A percentile compares a stretch with the other conserved stretches of the same genome.
phyloP scores from a whole-genome alignment of 2,329 filamentous ascomycete species.

The Fusarium nurragi region DNA sequence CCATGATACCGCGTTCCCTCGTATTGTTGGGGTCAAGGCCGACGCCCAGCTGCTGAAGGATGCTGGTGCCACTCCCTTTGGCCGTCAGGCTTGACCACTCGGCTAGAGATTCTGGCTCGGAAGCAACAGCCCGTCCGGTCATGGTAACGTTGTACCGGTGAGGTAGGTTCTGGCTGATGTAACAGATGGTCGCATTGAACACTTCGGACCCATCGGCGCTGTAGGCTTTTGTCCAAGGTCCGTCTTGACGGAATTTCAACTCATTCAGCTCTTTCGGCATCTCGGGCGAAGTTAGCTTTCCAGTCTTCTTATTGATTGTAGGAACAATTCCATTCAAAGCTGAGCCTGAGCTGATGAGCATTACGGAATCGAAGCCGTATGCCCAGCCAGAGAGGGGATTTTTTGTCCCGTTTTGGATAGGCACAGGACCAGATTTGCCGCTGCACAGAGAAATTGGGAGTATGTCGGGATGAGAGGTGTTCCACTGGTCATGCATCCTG shows the following conservation, averaged over 20 bases:
- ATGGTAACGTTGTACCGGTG: constrained; percentile 19
- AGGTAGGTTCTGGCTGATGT: constrained; percentile 10
- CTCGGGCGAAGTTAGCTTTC: not conserved
- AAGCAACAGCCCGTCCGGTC: not conserved
- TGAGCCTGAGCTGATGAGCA: constrained; percentile 5
- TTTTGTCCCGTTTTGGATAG: not conserved
- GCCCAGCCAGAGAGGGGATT: constrained; percentile 16
- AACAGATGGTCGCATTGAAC: not conserved
- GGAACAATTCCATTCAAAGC: not conserved
- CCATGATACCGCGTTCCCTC: constrained; percentile 1
- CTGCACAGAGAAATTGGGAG: not conserved
- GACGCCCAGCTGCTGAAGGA: constrained; percentile 1
- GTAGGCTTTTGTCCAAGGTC: constrained; percentile 1
- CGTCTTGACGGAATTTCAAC: not conserved
- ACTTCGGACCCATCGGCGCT: not conserved
- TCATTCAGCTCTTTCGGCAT: not conserved
- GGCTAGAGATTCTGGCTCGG: constrained; percentile 2
- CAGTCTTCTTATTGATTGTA: not conserved
- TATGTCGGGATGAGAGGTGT: not conserved
- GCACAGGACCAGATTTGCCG: not conserved
- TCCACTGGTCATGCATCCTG: constrained; percentile 4
- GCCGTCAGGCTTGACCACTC: not conserved
- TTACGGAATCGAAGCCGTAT: not conserved
- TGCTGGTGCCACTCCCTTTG: not conserved
- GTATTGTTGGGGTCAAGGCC: not conserved